phyloP scores from a whole-genome alignment of 78 protist species.

The Planoprotostelium fungivorum region DNA sequence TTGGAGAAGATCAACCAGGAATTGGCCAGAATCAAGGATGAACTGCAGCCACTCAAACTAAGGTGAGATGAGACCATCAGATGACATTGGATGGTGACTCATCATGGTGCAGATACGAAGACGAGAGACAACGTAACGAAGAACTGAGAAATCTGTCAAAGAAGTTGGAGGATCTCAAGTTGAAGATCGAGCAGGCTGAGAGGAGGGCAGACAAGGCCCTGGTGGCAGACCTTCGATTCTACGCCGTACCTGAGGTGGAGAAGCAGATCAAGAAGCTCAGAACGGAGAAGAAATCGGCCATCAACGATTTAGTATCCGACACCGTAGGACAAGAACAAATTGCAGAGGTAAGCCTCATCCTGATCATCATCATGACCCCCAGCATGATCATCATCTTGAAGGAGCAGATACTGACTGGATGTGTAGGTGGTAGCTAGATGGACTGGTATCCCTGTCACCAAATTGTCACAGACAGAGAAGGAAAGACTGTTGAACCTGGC shows the following conservation, averaged over 20 bases:
- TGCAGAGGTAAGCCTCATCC: constrained; percentile 31
- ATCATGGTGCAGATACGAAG: constrained; percentile 49
- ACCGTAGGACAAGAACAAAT: constrained; percentile 70
- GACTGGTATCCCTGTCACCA: constrained; percentile 97
- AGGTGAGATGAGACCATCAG: too few relatives aligned
- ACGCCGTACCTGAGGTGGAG: constrained; percentile 87
- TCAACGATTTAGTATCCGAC: constrained; percentile 49
- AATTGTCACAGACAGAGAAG: constrained; percentile 72
- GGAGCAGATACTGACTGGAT: too few relatives aligned
- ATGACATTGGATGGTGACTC: background rate
- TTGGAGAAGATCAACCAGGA: constrained; percentile 51
- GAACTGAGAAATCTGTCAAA: constrained; percentile 54
- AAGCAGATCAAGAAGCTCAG: constrained; percentile 36
- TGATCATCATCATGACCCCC: background rate
- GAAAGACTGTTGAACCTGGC: constrained; percentile 79
- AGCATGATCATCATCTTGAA: background rate
- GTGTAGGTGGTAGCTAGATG: constrained; percentile 83
- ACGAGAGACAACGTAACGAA: constrained; percentile 75
- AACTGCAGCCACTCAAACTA: constrained; percentile 82
- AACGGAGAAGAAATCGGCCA: constrained; percentile 20
- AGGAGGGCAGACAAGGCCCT: constrained; percentile 69
- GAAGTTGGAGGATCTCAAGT: constrained; percentile 71
- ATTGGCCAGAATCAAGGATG: constrained; percentile 54
- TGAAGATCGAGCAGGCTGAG: constrained; percentile 79
- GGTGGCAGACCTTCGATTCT: constrained; percentile 88